phyloP scores from a whole-genome alignment of 768 basidiomycete species.

The Pleurotus eryngii region DNA sequence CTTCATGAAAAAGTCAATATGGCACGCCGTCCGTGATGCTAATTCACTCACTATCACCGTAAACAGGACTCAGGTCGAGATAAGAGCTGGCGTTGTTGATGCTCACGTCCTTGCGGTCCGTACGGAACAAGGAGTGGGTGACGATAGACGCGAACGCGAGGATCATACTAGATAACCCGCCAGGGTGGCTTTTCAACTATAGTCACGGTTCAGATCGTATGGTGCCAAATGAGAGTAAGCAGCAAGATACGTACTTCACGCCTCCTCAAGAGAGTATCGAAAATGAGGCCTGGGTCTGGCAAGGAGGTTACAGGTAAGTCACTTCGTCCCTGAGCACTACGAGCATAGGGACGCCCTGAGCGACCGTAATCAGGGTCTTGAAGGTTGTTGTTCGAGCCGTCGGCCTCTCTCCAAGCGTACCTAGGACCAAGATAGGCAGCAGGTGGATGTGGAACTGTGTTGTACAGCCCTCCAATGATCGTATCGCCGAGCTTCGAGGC shows the following conservation, averaged over 20 bases:
- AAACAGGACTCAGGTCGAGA: conserved; percentile 54
- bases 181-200: conserved; percentile 31
- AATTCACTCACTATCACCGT: conserved; percentile 40
- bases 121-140: conserved; percentile 57
- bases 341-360: conserved; percentile 49
- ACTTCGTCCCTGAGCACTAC: conserved; percentile 44
- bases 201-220: no score
- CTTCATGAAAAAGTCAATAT: conserved; percentile 13
- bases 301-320: conserved; percentile 38
- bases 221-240: no score
- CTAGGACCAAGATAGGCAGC: conserved; percentile 32
- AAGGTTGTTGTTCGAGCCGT: conserved; percentile 50
- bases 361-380: conserved; percentile 44
- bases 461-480: conserved; percentile 41
- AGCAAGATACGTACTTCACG: conserved; percentile 26
- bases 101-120: conserved; percentile 35
- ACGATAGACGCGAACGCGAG: conserved; percentile 67
- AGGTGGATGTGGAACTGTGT: conserved; percentile 55
- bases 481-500: conserved; percentile 16
- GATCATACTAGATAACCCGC: conserved; percentile 57
- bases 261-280: conserved; percentile 53
- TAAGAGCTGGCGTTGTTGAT: conserved; percentile 55
- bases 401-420: conserved; percentile 39
- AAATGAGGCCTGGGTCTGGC: conserved; percentile 58
- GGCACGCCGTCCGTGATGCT: not conserved